Evolutionary conservation across 2,329 filamentous ascomycete genomes (phyloP), one percentile per base, ranked within the genome.

Genomic region (Escovopsis sp.): DNA sequence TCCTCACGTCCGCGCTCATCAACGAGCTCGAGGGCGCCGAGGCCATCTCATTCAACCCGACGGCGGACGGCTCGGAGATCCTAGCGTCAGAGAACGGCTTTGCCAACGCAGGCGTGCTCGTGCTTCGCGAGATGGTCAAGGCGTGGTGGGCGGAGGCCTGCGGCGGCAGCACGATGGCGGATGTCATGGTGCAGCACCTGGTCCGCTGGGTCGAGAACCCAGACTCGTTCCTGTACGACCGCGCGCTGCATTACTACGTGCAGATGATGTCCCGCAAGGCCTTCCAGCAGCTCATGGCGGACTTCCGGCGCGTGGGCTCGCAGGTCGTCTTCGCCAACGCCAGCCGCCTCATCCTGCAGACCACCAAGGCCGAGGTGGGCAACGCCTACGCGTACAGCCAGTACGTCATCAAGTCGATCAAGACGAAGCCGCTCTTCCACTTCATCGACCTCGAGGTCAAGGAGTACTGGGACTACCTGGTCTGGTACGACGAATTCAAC

Each of bases 401-500:
- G 56, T 99, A 98, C 58, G 92, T 98, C 42, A 70, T 98, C 49
- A 94, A 94, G 62, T 93, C 87, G 0, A 94, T 99, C 61, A 88
- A 93, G 57, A 77, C 76, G 38, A 94, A 94, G 50, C 86, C 90
- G 0, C 70, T 94, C 0, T 99, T 99, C 60, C 84, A 94, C 56
- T 98, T 98, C 52, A 76, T 99, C 43, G 90, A 98, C 48, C 68
- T 99, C 3, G 84, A 94, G 48, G 90, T 99, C 56, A 94, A 88
- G 46, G 90, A 98, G 54, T 99, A 94, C 57, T 99, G 90, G 90
- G 90, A 99, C 55, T 96, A 94, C 49, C 74, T 99, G 0, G 77
- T 94, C 4, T 99, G 90, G 90, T 96, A 96, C 46, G 90, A 99
- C 47, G 85, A 94, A 57, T 94, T 88, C 66, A 98, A 99, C 63